A percentile compares a stretch with the other conserved stretches of the same genome.
Evolutionary conservation across 495 filamentous ascomycete species (phyloP).

Genomic region (Sphaerosporella brunnea): DNA sequence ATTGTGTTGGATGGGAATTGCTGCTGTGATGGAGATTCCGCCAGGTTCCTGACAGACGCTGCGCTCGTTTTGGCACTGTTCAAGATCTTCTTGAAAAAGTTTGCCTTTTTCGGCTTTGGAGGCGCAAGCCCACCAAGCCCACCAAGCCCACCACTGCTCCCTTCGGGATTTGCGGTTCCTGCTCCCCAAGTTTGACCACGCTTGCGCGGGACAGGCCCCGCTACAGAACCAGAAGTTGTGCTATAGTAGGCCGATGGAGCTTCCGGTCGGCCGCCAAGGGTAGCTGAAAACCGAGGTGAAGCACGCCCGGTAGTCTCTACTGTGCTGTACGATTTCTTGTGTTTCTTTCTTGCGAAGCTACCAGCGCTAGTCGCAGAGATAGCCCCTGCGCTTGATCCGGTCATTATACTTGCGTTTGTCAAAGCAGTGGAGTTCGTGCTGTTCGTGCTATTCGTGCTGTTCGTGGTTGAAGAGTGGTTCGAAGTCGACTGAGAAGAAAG

Average conservation of each 20-base stretch:
- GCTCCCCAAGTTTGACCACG: constrained; percentile 23
- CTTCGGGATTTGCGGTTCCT: constrained; percentile 2
- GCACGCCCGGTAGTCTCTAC: constrained; percentile 25
- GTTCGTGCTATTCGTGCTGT: constrained; percentile 52
- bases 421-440: constrained; percentile 52
- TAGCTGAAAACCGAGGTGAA: constrained; percentile 9
- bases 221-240: constrained; percentile 7
- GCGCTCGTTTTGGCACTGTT: constrained; percentile 89
- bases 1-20: constrained; percentile 25
- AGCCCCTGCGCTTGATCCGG: constrained; percentile 69
- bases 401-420: constrained; percentile 81
- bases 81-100: constrained; percentile 92
- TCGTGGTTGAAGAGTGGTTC: constrained; percentile 36
- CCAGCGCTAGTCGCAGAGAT: constrained; percentile 93
- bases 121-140: constrained; percentile 64
- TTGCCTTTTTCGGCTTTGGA: constrained; percentile 77
- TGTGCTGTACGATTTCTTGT: constrained; percentile 37
- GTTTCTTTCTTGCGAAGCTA: constrained; percentile 62
- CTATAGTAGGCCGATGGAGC: constrained; percentile 32
- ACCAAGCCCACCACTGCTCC: too few species aligned
- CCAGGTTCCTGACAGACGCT: constrained; percentile 70
- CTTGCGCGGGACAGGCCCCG: not conserved
- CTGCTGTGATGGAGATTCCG: constrained; percentile 34
- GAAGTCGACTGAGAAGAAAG: constrained; percentile 21
- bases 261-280: constrained; percentile 36